Percentiles rank a stretch among this genome's conserved stretches.
Conservation (phyloP, 2,329 filamentous ascomycete species). For the Mariannaea elegans region DNA sequence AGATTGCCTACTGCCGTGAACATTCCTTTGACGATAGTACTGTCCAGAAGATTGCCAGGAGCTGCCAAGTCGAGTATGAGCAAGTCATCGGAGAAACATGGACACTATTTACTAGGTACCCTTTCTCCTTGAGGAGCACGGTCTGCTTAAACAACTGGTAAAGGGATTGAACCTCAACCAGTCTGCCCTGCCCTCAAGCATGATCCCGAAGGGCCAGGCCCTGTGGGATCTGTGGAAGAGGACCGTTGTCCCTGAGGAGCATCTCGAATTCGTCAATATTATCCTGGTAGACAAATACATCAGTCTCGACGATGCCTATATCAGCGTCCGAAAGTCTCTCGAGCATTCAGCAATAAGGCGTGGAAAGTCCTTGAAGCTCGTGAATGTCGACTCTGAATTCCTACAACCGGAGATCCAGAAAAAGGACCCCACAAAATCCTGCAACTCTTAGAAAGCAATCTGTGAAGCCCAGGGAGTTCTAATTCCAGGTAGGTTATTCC, state of each 20-base stretch:
- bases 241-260: slow-evolving; percentile 73
- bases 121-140: slow-evolving; percentile 86
- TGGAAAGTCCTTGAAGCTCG: slow-evolving; percentile 78
- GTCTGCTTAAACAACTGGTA: slow-evolving; percentile 73
- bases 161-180: slow-evolving; percentile 71
- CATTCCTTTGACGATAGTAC: slow-evolving; percentile 76
- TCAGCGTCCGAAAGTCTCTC: slow-evolving; percentile 82
- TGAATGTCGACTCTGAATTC: slow-evolving; percentile 86
- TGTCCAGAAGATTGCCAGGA: slow-evolving; percentile 86
- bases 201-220: slow-evolving; percentile 69
- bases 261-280: slow-evolving; percentile 76
- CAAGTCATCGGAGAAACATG: slow-evolving; percentile 91
- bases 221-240: slow-evolving; percentile 83
- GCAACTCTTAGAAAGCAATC: slow-evolving; percentile 86
- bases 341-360: slow-evolving; percentile 94
- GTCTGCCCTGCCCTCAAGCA: slow-evolving; percentile 59
- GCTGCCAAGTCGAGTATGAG: slow-evolving; percentile 85
- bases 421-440: slow-evolving; percentile 74
- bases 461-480: slow-evolving; percentile 72
- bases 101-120: slow-evolving; percentile 94
- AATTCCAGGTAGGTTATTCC: slow-evolving; percentile 15
- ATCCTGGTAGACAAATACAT: slow-evolving; percentile 94
- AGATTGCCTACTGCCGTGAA: slow-evolving; percentile 95
- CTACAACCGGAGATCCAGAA: slow-evolving; percentile 74
- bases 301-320: slow-evolving; percentile 84